Conservation (phyloP, 768 basidiomycete genomes). For the Lentinula detonsa region DNA sequence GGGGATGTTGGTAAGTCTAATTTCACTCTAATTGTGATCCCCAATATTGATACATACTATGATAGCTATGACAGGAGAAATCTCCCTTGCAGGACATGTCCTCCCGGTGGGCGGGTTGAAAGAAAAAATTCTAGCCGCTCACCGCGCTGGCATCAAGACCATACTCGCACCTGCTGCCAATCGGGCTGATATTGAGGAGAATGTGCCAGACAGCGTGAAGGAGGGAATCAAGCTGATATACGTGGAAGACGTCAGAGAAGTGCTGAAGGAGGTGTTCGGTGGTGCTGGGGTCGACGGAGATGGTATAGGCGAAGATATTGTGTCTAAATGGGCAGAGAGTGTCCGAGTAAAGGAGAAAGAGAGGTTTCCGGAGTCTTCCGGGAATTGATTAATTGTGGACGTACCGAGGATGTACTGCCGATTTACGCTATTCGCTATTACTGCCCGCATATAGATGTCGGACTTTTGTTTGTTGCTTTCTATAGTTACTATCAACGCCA, state of each 20-base stretch:
- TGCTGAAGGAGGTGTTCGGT: slow-evolving; percentile 81
- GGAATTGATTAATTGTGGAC: background rate
- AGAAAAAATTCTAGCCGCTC: slow-evolving; percentile 94
- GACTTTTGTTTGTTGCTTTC: background rate
- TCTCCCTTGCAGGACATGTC: slow-evolving; percentile 93
- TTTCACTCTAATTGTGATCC: background rate
- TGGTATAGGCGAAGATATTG: background rate
- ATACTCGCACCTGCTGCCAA: slow-evolving; percentile 85
- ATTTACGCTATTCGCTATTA: background rate
- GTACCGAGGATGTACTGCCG: background rate
- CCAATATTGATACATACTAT: background rate
- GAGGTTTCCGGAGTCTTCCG: background rate
- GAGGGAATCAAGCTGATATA: slow-evolving; percentile 92
- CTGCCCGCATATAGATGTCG: background rate
- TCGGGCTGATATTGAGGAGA: slow-evolving; percentile 93
- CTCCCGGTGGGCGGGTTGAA: slow-evolving; percentile 94
- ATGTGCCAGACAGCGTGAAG: slow-evolving; percentile 95
- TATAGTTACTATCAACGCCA: background rate
- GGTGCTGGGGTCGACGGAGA: slow-evolving; percentile 21
- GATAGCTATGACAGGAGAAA: slow-evolving; percentile 96
- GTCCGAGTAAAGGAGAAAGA: background rate
- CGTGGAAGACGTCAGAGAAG: slow-evolving; percentile 89
- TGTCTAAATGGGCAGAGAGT: slow-evolving; percentile 1
- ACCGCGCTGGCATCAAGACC: slow-evolving; percentile 93
- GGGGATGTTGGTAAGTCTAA: slow-evolving; percentile 77